Percentiles rank a stretch among this genome's conserved stretches.
Evolutionary conservation across 2,329 filamentous ascomycete genomes (phyloP).

Genomic region (Capronia americana): DNA sequence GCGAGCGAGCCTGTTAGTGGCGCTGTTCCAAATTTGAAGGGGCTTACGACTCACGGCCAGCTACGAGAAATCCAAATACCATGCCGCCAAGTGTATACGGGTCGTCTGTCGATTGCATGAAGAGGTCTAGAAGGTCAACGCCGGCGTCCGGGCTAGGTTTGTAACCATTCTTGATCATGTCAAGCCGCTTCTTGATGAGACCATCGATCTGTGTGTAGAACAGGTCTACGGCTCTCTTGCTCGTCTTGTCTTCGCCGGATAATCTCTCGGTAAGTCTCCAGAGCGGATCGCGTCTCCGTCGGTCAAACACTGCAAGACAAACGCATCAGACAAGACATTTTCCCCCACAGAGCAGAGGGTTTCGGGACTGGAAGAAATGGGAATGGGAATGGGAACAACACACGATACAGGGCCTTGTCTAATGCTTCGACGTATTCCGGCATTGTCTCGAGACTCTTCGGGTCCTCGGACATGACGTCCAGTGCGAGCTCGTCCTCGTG

Average conservation of each 20-base stretch:
- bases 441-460: constrained; percentile 21
- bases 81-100: constrained; percentile 25
- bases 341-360: background rate
- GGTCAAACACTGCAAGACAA: constrained; percentile 22
- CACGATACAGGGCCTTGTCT: constrained; percentile 24
- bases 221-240: constrained; percentile 25
- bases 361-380: background rate
- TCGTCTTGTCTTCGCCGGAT: constrained; percentile 25
- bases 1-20: background rate
- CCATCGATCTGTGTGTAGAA: constrained; percentile 28
- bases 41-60: constrained; percentile 21
- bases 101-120: constrained; percentile 27
- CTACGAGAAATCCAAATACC: constrained; percentile 26
- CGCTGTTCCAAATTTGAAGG: background rate
- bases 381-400: background rate
- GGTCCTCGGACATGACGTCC: constrained; percentile 27
- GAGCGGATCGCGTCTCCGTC: constrained; percentile 29
- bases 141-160: constrained; percentile 25
- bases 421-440: constrained; percentile 28
- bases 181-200: constrained; percentile 29
- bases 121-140: constrained; percentile 30
- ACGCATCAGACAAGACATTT: constrained; percentile 1
- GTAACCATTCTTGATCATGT: constrained; percentile 24
- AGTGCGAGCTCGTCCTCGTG: constrained; percentile 28
- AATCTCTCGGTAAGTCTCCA: constrained; percentile 29